A percentile compares a stretch with the other conserved stretches of the same genome.
Conservation (phyloP, 2,329 filamentous ascomycete genomes). For the Parastagonospora nodorum region DNA sequence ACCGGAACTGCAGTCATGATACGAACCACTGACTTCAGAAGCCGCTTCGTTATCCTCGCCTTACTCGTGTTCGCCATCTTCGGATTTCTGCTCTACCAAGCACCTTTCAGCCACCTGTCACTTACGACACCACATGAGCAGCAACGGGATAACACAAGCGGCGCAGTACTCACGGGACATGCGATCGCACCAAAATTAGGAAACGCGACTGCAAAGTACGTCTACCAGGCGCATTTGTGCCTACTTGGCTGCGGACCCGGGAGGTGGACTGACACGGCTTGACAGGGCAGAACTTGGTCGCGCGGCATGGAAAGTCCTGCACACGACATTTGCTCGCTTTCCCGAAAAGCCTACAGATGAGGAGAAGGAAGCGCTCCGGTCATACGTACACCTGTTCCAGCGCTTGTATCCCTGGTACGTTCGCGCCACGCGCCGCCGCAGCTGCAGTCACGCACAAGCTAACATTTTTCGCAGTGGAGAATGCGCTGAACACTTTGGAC, state of each 20-base stretch:
- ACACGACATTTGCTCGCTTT: constrained; percentile 70
- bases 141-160: constrained; percentile 25
- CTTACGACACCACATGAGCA: constrained; percentile 19
- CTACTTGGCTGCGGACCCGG: constrained; percentile 1
- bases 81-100: constrained; percentile 62
- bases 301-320: constrained; percentile 69
- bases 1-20: constrained; percentile 29
- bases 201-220: constrained; percentile 75
- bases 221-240: constrained; percentile 14
- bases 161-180: constrained; percentile 61
- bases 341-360: constrained; percentile 66
- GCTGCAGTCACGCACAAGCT: constrained; percentile 28
- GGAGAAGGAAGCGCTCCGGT: constrained; percentile 63
- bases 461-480: constrained; percentile 58
- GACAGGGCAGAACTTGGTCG: constrained; percentile 65
- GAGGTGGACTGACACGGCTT: constrained; percentile 23
- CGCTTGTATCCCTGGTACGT: constrained; percentile 66
- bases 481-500: constrained; percentile 67
- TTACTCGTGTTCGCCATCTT: constrained; percentile 62
- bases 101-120: constrained; percentile 36
- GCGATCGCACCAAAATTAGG: constrained; percentile 81
- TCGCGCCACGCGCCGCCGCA: constrained; percentile 18
- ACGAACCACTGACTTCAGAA: constrained; percentile 29
- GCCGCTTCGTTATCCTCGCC: constrained; percentile 52
- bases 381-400: constrained; percentile 68